A percentile compares a stretch with the other conserved stretches of the same genome.
Conservation (phyloP, 176 grass and related monocot genomes). For the Canna indica region DNA sequence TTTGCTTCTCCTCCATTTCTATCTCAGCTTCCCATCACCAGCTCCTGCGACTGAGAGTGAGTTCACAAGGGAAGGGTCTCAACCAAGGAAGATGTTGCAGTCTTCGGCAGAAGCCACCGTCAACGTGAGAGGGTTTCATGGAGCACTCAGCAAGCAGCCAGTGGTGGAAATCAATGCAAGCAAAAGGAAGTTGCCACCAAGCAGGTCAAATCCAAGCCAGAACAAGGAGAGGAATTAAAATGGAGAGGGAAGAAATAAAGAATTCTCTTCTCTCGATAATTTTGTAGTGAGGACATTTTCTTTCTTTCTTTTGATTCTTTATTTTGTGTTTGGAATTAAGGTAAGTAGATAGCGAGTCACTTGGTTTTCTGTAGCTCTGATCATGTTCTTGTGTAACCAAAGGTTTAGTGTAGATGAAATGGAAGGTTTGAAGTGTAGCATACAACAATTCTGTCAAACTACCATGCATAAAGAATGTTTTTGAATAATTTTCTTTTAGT, state of each 20-base stretch:
- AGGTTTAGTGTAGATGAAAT: not conserved
- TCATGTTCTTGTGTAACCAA: not conserved
- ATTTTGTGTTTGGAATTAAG: constrained; percentile 2
- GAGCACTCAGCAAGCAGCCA: constrained; percentile 16
- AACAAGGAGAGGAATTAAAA: constrained; percentile 21
- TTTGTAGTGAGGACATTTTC: constrained; percentile 8
- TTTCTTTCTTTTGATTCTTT: constrained; percentile 9
- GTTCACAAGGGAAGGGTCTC: not conserved
- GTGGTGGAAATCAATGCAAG: constrained; percentile 27
- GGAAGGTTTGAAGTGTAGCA: not conserved
- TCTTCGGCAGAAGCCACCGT: not conserved
- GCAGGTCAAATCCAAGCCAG: constrained; percentile 33
- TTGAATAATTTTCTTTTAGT: not conserved
- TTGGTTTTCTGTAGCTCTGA: not conserved
- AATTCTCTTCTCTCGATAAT: constrained; percentile 7
- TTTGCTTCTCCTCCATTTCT: constrained; percentile 22
- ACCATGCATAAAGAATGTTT: not conserved
- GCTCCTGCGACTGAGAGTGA: not conserved
- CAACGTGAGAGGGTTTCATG: not conserved
- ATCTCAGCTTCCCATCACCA: constrained; percentile 10
- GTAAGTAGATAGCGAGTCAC: not conserved
- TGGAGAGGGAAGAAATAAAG: not conserved
- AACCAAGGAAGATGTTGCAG: constrained; percentile 23
- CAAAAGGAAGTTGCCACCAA: constrained; percentile 24
- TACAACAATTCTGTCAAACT: not conserved